Evolutionary conservation across 2,329 filamentous ascomycete species (phyloP).

Genomic region (Fusarium coicis): DNA sequence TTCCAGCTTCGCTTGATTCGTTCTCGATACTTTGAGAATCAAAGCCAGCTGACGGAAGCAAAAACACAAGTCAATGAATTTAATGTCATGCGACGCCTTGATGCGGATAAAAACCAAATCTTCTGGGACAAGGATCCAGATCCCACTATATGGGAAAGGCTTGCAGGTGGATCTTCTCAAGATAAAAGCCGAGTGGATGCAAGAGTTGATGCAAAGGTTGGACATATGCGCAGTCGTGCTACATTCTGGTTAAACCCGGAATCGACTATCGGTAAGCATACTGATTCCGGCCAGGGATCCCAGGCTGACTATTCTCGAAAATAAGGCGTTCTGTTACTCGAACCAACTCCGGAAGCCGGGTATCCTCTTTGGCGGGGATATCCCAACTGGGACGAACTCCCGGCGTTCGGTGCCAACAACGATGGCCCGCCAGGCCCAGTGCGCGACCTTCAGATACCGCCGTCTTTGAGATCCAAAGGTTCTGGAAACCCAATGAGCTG

Average conservation of each 20-base stretch:
- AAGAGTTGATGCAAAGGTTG: neutral
- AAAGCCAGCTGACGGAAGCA: neutral
- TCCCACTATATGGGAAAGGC: neutral
- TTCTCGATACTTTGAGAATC: neutral
- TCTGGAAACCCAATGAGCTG: neutral
- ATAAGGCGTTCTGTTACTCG: neutral
- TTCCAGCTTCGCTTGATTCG: neutral
- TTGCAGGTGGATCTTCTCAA: too few species aligned
- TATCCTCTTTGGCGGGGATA: neutral
- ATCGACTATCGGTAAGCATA: neutral
- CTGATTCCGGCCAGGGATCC: rapidly evolving
- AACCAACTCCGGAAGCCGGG: neutral
- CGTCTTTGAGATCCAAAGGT: neutral
- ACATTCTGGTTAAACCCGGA: neutral
- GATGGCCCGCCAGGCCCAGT: neutral
- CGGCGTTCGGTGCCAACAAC: neutral
- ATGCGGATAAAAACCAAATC: neutral
- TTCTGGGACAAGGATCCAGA: neutral
- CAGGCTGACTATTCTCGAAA: neutral
- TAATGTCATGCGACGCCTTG: neutral
- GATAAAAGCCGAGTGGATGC: neutral
- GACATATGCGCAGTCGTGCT: neutral
- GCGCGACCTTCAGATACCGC: neutral
- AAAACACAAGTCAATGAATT: neutral
- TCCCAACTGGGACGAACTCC: neutral